Conservation (phyloP, 768 basidiomycete species). For the Butyriboletus loyo region DNA sequence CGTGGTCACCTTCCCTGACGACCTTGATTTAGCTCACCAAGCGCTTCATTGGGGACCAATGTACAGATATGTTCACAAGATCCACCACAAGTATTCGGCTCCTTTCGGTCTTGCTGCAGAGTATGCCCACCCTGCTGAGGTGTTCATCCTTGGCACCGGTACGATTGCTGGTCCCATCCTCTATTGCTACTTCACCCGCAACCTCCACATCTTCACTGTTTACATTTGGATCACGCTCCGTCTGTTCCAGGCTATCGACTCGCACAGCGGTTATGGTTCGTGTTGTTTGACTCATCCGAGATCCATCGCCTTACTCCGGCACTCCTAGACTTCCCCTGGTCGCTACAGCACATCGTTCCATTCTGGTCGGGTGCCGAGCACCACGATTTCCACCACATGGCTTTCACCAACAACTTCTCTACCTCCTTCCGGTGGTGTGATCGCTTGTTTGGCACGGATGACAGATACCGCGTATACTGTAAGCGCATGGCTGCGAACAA, state of each 20-base stretch:
- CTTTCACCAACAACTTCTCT: slow-evolving; percentile 90
- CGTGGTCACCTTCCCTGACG: neutral
- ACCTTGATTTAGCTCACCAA: slow-evolving; percentile 65
- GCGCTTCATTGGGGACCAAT: slow-evolving; percentile 80
- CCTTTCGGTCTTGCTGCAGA: slow-evolving; percentile 98
- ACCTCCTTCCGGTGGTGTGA: slow-evolving; percentile 97
- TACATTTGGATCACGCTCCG: slow-evolving; percentile 93
- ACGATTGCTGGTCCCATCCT: slow-evolving; percentile 87
- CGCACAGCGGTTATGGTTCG: slow-evolving; percentile 93
- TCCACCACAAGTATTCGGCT: slow-evolving; percentile 96
- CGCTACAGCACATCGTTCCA: slow-evolving; percentile 84
- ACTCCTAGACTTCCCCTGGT: slow-evolving; percentile 90
- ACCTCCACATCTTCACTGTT: slow-evolving; percentile 87
- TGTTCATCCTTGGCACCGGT: slow-evolving; percentile 90
- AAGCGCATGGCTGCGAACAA: slow-evolving; percentile 61
- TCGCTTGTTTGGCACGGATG: slow-evolving; percentile 83
- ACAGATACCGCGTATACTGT: slow-evolving; percentile 83
- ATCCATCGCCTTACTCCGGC: neutral
- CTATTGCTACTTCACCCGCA: slow-evolving; percentile 70
- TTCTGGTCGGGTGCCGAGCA: slow-evolving; percentile 98
- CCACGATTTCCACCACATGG: slow-evolving; percentile 99
- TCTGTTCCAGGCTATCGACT: slow-evolving; percentile 95
- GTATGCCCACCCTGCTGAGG: slow-evolving; percentile 96
- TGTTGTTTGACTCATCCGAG: slow-evolving; percentile 7
- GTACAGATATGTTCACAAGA: slow-evolving; percentile 93